These are phyloP conservation scores for Parachlorella kessleri DNA, from an alignment of 139 green algal species.

Conservation along the genomic window DNA sequence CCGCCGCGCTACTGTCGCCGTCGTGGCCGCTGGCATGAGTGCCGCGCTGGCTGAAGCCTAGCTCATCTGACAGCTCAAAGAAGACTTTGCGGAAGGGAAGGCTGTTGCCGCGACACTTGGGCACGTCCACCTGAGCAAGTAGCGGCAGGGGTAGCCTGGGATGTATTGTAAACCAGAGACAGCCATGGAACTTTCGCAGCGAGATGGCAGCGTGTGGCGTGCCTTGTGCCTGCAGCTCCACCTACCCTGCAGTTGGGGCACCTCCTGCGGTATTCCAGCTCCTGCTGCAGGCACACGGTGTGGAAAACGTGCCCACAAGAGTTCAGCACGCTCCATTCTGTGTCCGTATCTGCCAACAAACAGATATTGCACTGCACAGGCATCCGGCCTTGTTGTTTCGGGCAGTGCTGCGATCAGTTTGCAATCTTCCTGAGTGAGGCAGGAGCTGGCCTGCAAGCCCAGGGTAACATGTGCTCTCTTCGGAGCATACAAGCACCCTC, in stretches of 20 bases:
- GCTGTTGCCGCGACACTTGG: constrained; percentile 4
- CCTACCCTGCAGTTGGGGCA: constrained; percentile 34
- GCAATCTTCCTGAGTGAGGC: neutral
- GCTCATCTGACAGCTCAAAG: constrained; percentile 26
- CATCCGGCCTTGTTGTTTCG: neutral
- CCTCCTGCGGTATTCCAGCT: neutral
- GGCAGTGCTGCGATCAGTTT: neutral
- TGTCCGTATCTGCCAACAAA: constrained; percentile 17
- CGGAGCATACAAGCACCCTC: neutral
- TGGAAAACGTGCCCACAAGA: constrained; percentile 42
- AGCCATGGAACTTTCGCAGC: neutral
- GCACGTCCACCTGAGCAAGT: neutral
- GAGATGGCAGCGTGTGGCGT: neutral
- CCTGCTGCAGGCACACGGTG: constrained; percentile 18
- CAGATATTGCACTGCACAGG: constrained; percentile 29
- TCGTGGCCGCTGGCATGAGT: neutral
- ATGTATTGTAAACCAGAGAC: neutral
- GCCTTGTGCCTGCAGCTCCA: neutral
- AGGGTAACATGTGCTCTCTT: neutral
- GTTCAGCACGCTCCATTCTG: constrained; percentile 11
- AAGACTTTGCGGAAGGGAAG: constrained; percentile 13
- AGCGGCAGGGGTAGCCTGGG: neutral
- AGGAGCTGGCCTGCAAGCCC: neutral
- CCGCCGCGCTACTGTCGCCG: neutral
- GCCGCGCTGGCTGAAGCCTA: neutral